These are phyloP conservation scores for Solanum clarkiae DNA, from an alignment of 257 asterid species.

Conservation along the genomic window DNA sequence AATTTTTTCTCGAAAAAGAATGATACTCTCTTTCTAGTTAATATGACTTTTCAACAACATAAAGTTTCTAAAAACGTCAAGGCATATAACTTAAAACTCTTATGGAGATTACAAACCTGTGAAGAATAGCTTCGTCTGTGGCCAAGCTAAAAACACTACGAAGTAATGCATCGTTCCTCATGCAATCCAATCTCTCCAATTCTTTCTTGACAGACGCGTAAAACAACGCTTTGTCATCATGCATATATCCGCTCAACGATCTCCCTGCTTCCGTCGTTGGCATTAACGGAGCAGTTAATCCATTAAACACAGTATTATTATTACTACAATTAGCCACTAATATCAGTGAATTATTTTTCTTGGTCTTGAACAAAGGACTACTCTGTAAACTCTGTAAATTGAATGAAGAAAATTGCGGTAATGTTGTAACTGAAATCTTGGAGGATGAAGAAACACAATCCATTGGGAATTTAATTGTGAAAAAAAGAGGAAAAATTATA, in stretches of 20 bases:
- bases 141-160: conserved; percentile 33
- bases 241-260: conserved; percentile 31
- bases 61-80: not conserved
- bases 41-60: not conserved
- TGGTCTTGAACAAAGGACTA: not conserved
- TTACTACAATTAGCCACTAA: conserved; percentile 9
- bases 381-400: not conserved
- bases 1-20: too few relatives aligned
- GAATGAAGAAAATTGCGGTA: conserved; percentile 1
- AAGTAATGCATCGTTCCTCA: conserved; percentile 41
- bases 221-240: conserved; percentile 40
- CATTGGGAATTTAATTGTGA: conserved; percentile 20
- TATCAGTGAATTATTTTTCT: conserved; percentile 12
- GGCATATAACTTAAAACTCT: not conserved
- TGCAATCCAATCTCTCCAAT: conserved; percentile 36
- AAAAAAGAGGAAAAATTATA: not conserved
- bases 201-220: conserved; percentile 30
- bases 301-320: conserved; percentile 28
- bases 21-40: too few relatives aligned
- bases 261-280: conserved; percentile 56
- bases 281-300: conserved; percentile 58
- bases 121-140: conserved; percentile 67
- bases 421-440: not conserved
- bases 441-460: conserved; percentile 26
- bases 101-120: conserved; percentile 27